Evolutionary conservation across 2,329 filamentous ascomycete species (phyloP).

Genomic region (Basipetospora chlamydospora): DNA sequence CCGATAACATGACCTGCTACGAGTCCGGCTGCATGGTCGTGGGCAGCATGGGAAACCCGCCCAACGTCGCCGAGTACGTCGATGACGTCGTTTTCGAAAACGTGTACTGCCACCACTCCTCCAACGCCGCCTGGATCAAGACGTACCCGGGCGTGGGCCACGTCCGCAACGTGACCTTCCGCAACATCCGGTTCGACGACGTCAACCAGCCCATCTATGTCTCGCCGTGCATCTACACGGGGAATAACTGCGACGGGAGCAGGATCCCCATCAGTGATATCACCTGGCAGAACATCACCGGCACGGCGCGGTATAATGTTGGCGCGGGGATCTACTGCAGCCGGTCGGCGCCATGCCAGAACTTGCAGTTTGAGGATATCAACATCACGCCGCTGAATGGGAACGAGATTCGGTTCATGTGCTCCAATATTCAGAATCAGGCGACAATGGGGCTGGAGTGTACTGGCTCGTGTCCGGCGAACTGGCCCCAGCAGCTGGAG

Average conservation of each 20-base stretch:
- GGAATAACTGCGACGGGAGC: slow-evolving; percentile 20
- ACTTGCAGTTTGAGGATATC: slow-evolving; percentile 3
- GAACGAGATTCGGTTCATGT: not conserved
- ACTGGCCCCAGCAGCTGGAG: slow-evolving; percentile 3
- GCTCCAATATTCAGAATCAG: slow-evolving; percentile 3
- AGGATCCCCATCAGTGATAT: slow-evolving; percentile 17
- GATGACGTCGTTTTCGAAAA: slow-evolving; percentile 5
- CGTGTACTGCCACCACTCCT: slow-evolving; percentile 3
- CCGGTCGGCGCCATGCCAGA: slow-evolving; percentile 1
- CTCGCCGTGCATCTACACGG: slow-evolving; percentile 20
- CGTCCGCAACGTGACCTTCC: slow-evolving; percentile 17
- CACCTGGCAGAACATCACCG: slow-evolving; percentile 14
- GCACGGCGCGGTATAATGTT: slow-evolving; percentile 13
- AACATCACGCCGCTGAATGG: slow-evolving; percentile 1
- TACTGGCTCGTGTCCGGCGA: not conserved
- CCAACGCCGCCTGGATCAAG: slow-evolving; percentile 6
- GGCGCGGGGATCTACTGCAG: slow-evolving; percentile 4
- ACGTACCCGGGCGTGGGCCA: slow-evolving; percentile 25
- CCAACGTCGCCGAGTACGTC: slow-evolving; percentile 8
- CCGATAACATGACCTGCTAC: slow-evolving; percentile 33
- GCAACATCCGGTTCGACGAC: slow-evolving; percentile 15
- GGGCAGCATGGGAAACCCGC: slow-evolving; percentile 42
- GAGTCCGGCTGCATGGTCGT: slow-evolving; percentile 39
- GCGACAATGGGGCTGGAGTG: slow-evolving; percentile 4
- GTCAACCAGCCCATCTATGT: slow-evolving; percentile 17